Evolutionary conservation across 176 grass and related monocot genomes (phyloP).

Genomic region (Rhynchospora breviuscula): DNA sequence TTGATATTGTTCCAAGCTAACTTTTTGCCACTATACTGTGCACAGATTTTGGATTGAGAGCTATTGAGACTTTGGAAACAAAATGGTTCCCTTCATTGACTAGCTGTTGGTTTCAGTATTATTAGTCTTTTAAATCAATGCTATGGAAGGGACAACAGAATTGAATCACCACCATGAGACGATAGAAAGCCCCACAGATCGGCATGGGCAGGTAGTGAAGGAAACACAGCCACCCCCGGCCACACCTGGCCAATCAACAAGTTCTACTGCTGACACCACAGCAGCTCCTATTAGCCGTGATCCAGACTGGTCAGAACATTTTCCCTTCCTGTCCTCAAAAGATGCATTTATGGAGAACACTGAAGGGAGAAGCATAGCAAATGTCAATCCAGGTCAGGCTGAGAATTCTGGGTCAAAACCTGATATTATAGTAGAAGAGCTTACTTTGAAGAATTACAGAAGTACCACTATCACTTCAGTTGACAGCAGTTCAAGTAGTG

Average conservation of each 20-base stretch:
- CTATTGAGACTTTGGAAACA: background rate
- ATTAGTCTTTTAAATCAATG: background rate
- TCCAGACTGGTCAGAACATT: slow-evolving; percentile 69
- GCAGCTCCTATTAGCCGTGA: slow-evolving; percentile 23
- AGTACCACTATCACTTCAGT: slow-evolving; percentile 29
- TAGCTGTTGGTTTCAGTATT: background rate
- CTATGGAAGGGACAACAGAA: slow-evolving; percentile 57
- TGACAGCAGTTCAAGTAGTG: slow-evolving; percentile 45
- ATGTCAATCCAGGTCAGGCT: slow-evolving; percentile 34
- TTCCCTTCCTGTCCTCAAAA: slow-evolving; percentile 42
- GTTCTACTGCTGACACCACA: slow-evolving; percentile 36
- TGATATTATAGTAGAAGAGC: slow-evolving; percentile 77
- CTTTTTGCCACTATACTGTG: background rate
- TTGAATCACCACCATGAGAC: slow-evolving; percentile 37
- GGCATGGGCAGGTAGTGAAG: slow-evolving; percentile 37
- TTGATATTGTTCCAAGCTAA: background rate
- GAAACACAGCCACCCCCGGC: slow-evolving; percentile 38
- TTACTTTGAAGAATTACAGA: slow-evolving; percentile 70
- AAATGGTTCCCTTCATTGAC: slow-evolving; percentile 7
- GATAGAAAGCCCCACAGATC: slow-evolving; percentile 18
- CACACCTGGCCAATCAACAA: slow-evolving; percentile 23
- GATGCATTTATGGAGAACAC: slow-evolving; percentile 25
- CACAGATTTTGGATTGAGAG: slow-evolving; percentile 3
- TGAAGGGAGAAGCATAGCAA: slow-evolving; percentile 21
- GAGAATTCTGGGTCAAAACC: slow-evolving; percentile 26